These are phyloP conservation scores for Sarocladiaceae sp. DNA, from an alignment of 2,329 filamentous ascomycete genomes.

Conservation along the genomic window DNA sequence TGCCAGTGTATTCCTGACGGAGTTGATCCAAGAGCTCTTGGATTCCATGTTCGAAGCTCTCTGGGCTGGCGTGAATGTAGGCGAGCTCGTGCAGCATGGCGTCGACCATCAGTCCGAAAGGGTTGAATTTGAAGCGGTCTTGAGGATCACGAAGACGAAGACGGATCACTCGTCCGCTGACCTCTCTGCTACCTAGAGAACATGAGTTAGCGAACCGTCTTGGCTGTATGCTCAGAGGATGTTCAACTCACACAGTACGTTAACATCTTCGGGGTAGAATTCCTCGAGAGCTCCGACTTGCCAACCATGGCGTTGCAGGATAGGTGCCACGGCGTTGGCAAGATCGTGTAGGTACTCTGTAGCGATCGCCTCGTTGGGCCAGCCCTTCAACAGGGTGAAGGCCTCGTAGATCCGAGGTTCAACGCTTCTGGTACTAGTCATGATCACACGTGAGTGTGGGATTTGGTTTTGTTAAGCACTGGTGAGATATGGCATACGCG, in stretches of 20 bases:
- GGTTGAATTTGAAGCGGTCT: background rate
- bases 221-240: too few relatives aligned
- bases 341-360: background rate
- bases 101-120: background rate
- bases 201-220: background rate
- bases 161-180: background rate
- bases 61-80: background rate
- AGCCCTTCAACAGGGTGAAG: background rate
- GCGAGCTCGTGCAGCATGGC: conserved; percentile 2
- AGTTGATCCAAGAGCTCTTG: background rate
- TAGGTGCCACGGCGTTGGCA: background rate
- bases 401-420: background rate
- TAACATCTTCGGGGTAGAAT: background rate
- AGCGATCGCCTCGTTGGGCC: background rate
- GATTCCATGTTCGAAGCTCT: background rate
- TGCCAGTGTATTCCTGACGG: background rate
- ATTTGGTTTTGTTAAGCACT: background rate
- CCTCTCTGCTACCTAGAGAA: background rate
- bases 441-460: background rate
- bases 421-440: background rate
- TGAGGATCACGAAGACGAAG: background rate
- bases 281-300: background rate
- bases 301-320: background rate
- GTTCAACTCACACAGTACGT: background rate
- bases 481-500: too few relatives aligned